Evolutionary conservation across 306 rosid genomes (phyloP).

Genomic region (Corylus heterophylla): DNA sequence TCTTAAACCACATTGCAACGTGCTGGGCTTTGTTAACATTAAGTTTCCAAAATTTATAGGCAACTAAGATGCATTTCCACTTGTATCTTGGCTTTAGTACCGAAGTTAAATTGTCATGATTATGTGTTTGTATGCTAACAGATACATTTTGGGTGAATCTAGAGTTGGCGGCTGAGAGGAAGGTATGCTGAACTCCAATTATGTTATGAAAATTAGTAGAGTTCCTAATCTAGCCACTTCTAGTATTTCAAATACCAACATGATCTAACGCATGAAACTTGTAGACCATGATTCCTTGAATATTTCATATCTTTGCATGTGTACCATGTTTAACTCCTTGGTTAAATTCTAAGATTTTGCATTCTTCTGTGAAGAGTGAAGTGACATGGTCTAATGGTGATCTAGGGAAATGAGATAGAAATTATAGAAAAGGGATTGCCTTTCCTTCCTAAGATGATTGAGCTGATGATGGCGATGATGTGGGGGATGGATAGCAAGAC

Average conservation of each 20-base stretch:
- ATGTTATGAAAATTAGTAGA: not conserved
- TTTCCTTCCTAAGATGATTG: no score
- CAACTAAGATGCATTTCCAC: not conserved
- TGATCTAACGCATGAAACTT: not conserved
- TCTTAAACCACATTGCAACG: not conserved
- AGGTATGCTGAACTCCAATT: conserved; percentile 48
- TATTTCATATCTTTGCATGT: not conserved
- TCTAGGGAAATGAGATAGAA: not conserved
- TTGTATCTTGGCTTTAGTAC: not conserved
- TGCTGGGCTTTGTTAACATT: not conserved
- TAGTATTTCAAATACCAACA: not conserved
- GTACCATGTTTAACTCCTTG: no score
- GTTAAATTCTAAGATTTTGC: not conserved
- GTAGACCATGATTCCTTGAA: not conserved
- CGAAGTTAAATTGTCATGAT: conserved; percentile 11
- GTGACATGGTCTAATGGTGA: not conserved
- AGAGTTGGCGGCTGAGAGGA: conserved; percentile 65
- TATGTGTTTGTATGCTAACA: conserved; percentile 44
- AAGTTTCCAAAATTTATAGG: not conserved
- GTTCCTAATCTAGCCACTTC: not conserved
- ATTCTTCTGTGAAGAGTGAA: not conserved
- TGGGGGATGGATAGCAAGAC: not conserved
- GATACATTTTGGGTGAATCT: conserved; percentile 87
- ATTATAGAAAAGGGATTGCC: not conserved
- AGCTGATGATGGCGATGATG: no score